These are phyloP conservation scores for Effrenium voratum DNA, from an alignment of 73 alveolate species.

Conservation along the genomic window DNA sequence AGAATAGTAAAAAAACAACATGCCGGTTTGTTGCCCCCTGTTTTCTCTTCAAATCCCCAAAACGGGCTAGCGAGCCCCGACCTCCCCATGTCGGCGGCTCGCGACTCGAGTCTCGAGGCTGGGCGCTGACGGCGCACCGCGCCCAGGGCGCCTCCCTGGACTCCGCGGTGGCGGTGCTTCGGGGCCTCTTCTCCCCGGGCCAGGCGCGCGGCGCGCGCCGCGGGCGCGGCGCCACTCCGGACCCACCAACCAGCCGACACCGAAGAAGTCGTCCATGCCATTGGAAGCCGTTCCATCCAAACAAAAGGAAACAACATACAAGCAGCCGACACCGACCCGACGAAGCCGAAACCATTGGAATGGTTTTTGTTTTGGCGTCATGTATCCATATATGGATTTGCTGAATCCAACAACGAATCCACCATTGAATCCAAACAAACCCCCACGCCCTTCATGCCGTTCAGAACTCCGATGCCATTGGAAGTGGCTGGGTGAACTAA, in stretches of 20 bases:
- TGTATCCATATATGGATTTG: too few species aligned
- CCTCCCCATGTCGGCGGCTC: not conserved
- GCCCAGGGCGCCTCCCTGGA: constrained; percentile 86
- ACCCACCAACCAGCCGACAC: not conserved
- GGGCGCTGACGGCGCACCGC: constrained; percentile 86
- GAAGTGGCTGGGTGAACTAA: not conserved
- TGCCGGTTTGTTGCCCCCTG: too few species aligned
- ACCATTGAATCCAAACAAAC: too few species aligned
- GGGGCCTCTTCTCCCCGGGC: constrained; percentile 83
- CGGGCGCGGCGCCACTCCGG: not conserved
- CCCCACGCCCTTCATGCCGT: too few species aligned
- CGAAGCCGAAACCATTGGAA: too few species aligned
- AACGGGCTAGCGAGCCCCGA: not conserved
- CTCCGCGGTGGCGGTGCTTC: constrained; percentile 46
- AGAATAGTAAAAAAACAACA: too few species aligned
- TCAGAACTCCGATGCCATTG: too few species aligned
- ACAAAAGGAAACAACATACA: too few species aligned
- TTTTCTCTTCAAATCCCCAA: too few species aligned
- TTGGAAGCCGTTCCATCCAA: not conserved
- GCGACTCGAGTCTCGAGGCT: not conserved
- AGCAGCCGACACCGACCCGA: too few species aligned
- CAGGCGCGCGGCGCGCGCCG: constrained; percentile 9
- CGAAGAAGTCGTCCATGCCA: not conserved
- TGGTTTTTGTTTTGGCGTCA: too few species aligned
- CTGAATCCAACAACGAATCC: too few species aligned